Conservation (phyloP, 768 basidiomycete species). For the Rhodosporidiobolus sp. region DNA sequence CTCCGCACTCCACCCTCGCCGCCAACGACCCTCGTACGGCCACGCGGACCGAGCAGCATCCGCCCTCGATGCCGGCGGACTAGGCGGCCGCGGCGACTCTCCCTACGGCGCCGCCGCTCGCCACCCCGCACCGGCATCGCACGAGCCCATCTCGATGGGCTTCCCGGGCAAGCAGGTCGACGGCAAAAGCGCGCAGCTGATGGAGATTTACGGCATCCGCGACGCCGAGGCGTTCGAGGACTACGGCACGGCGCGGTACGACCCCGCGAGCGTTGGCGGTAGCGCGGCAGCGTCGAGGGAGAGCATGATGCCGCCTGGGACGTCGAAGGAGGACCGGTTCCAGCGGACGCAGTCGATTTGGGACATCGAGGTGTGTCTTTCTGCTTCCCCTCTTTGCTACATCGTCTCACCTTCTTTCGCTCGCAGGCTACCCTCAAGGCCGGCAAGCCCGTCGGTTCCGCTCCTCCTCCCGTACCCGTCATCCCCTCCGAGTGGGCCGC, state of each 20-base stretch:
- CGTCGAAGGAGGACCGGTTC: conserved; percentile 37
- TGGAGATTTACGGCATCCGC: conserved; percentile 37
- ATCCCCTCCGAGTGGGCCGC: conserved; percentile 21
- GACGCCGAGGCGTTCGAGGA: conserved; percentile 40
- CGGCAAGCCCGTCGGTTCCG: conserved; percentile 35
- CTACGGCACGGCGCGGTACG: conserved; percentile 31
- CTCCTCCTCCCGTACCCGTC: conserved; percentile 38
- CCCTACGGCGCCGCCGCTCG: conserved; percentile 8
- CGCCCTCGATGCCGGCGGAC: conserved; percentile 19
- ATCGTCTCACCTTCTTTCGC: background rate
- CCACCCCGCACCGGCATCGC: background rate
- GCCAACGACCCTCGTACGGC: background rate
- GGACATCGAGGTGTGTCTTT: conserved; percentile 38
- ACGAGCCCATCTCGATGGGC: conserved; percentile 28
- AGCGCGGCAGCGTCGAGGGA: conserved; percentile 19
- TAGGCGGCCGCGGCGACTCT: conserved; percentile 1
- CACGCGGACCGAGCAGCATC: conserved; percentile 23
- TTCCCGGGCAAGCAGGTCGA: conserved; percentile 19
- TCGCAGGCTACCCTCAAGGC: conserved; percentile 31
- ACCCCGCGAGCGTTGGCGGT: background rate
- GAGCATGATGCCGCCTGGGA: conserved; percentile 20
- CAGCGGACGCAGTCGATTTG: conserved; percentile 35
- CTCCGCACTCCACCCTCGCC: background rate
- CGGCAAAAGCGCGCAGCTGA: conserved; percentile 34
- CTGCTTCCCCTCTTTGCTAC: background rate